These are phyloP conservation scores for Pichia sp. DNA, from an alignment of 1,139 yeast genomes.

Conservation along the genomic window DNA sequence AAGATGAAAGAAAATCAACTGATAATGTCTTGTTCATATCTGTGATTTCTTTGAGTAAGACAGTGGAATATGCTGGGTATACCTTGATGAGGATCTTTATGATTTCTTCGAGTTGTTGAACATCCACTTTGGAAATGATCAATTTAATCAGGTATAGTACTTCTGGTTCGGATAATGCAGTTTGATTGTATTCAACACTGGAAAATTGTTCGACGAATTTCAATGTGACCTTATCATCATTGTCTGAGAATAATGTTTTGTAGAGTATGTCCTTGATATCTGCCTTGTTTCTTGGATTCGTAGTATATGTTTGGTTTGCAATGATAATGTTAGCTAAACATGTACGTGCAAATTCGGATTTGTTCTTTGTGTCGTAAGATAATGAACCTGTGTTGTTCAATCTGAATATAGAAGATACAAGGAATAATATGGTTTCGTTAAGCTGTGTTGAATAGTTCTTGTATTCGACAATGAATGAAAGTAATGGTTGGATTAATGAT, in stretches of 20 bases:
- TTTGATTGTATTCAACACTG: conserved; percentile 15
- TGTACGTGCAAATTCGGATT: conserved; percentile 22
- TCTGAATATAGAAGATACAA: conserved; percentile 21
- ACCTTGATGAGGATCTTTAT: conserved; percentile 18
- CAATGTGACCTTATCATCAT: conserved; percentile 16
- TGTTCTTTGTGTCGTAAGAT: conserved; percentile 27
- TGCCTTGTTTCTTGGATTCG: neutral
- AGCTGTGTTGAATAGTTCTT: conserved; percentile 1
- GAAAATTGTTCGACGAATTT: conserved; percentile 24
- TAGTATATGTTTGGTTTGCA: conserved; percentile 5
- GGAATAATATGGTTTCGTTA: conserved; percentile 4
- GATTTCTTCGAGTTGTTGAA: conserved; percentile 23
- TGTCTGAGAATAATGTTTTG: conserved; percentile 23
- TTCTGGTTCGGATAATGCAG: conserved; percentile 9
- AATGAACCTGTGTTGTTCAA: conserved; percentile 23
- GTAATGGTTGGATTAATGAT: conserved; percentile 18
- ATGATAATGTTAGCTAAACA: conserved; percentile 24
- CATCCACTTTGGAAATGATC: conserved; percentile 20
- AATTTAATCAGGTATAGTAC: conserved; percentile 19
- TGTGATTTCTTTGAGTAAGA: conserved; percentile 23
- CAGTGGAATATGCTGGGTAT: conserved; percentile 21
- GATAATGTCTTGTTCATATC: conserved; percentile 28
- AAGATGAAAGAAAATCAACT: conserved; percentile 24
- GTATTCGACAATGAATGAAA: conserved; percentile 10
- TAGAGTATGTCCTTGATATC: conserved; percentile 18